These are phyloP conservation scores for Planoprotostelium fungivorum DNA, from an alignment of 78 protist species.

Conservation along the genomic window DNA sequence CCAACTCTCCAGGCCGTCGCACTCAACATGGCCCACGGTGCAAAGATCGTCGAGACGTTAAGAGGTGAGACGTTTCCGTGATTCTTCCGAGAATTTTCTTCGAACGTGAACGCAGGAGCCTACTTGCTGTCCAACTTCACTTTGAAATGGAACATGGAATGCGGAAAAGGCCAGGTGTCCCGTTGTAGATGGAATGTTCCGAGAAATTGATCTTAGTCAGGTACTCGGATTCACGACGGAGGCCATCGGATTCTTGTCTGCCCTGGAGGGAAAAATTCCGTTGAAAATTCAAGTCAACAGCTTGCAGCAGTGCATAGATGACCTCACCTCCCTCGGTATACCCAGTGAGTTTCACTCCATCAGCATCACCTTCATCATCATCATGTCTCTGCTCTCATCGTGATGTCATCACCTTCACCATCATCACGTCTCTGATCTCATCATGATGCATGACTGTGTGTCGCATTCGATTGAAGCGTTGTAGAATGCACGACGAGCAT, in stretches of 20 bases:
- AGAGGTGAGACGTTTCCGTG: not conserved
- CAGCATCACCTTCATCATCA: no score
- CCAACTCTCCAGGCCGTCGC: not conserved
- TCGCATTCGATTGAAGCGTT: no score
- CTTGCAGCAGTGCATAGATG: not conserved
- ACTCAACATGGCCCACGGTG: not conserved
- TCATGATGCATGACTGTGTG: not conserved
- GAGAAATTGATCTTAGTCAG: no score
- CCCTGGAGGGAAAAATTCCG: not conserved
- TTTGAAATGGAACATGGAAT: slow-evolving; percentile 13
- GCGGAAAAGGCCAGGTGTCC: slow-evolving; percentile 14
- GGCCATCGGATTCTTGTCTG: not conserved
- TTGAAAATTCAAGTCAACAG: not conserved
- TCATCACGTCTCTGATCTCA: no score
- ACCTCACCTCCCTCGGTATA: not conserved
- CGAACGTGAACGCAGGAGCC: not conserved
- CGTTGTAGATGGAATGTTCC: no score
- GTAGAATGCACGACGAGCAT: no score
- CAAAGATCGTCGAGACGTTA: not conserved
- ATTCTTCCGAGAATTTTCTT: not conserved
- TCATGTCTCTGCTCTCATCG: no score
- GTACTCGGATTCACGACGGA: slow-evolving; percentile 33
- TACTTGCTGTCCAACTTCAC: not conserved
- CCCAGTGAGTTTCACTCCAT: slow-evolving; percentile 6
- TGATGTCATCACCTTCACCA: no score